Evolutionary conservation across 352 stramenopile species (phyloP).

Genomic region (Globisporangium carolinianum): DNA sequence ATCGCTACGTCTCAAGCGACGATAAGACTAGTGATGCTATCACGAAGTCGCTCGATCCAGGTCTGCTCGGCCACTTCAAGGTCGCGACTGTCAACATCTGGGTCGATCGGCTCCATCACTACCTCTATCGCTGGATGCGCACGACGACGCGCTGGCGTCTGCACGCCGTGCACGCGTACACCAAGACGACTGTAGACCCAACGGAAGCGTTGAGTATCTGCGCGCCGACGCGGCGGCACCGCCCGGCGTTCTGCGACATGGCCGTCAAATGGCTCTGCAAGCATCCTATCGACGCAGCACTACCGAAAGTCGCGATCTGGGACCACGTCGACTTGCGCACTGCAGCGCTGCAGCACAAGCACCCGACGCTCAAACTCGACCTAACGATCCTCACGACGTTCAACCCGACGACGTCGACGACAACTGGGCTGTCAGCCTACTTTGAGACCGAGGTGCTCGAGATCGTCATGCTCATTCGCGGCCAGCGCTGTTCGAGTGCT

Average conservation of each 20-base stretch:
- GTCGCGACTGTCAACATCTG: conserved; percentile 13
- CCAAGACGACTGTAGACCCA: too few relatives aligned
- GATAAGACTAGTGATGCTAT: not conserved
- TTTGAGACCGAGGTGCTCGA: conserved; percentile 16
- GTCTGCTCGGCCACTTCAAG: not conserved
- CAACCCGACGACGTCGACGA: conserved; percentile 8
- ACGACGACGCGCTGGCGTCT: conserved; percentile 3
- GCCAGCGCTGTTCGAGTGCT: conserved; percentile 7
- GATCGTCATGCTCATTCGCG: conserved; percentile 26
- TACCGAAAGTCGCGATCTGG: too few relatives aligned
- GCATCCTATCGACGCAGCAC: too few relatives aligned
- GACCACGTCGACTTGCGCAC: conserved; percentile 21
- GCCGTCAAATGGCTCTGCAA: not conserved
- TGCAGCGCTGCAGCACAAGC: conserved; percentile 12
- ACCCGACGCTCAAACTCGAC: conserved; percentile 23
- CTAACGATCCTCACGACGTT: conserved; percentile 12
- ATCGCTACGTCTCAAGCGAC: conserved; percentile 5
- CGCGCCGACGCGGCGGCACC: not conserved
- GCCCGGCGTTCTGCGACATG: conserved; percentile 3
- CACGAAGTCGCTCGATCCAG: conserved; percentile 6
- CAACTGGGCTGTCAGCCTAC: not conserved
- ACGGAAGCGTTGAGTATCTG: conserved; percentile 8
- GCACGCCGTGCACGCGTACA: too few relatives aligned
- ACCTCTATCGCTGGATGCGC: conserved; percentile 12
- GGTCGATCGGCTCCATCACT: conserved; percentile 19